Base-by-base conservation (phyloP, 371 early-diverging fungal species). In the Apophysomyces variabilis region DNA sequence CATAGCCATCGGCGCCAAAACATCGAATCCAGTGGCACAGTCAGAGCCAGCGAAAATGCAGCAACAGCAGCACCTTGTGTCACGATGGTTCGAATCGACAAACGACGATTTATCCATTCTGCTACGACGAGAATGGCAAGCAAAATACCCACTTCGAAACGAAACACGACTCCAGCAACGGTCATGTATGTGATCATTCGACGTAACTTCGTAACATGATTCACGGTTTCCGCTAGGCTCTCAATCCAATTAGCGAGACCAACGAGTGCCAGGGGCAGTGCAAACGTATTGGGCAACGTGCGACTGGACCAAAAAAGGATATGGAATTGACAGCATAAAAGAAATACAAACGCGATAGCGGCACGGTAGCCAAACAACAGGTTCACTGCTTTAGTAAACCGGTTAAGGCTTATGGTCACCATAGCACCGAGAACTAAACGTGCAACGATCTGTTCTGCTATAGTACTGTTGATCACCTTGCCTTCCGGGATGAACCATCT, bases 241-340 rank as follows among this genome's bases (percentile, higher is more conserved):
- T 54, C 45, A 13, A 79, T 13, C 83, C 83, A 82, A 58, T 77
- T 72, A 5, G 71, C 66, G 1, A 83, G 72, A 0, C 84, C 85
- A 16, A 70, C 5, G 21, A 78, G 73, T 72, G 85, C 83, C 50
- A 91, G 77, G 38, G 90, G 85, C 38, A 95, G 78, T 0, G 94
- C 97, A 72, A 95, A 86, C 8, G 89, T 90, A 69, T 96, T 97
- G 32, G 95, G 93, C 39, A 97, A 79, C 47, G 94, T 89, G 56
- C 97, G 86, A 21, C 91, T 90, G 9, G 89, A 90, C 92, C 95
- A 96, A 72, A 94, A 97, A 58, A 89, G 78, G 66, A 89, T 73
- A 74, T 96, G 97, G 71, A 97, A 96, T 73, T 96, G 96, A 58
- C 85, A 82, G 41, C 83, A 61, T 12, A 87, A 72, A 21, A 95